Conservation (phyloP, 495 filamentous ascomycete genomes). For the Niebla homalea region DNA sequence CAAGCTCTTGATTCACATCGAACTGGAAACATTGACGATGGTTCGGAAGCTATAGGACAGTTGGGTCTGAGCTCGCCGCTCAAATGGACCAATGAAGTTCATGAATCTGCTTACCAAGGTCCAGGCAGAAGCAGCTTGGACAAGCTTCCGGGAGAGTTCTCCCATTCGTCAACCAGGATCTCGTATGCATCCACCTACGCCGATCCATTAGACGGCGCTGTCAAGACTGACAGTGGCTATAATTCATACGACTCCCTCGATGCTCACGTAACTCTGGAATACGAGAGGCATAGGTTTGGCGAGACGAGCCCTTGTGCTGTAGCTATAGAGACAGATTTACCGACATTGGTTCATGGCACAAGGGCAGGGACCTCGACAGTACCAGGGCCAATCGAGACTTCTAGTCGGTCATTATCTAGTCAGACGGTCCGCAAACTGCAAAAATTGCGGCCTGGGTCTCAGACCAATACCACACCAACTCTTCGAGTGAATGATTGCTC, state of each 20-base stretch:
- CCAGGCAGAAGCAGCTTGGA: no score
- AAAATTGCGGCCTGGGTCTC: conserved; percentile 1
- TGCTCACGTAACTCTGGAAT: neutral
- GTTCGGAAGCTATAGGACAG: neutral
- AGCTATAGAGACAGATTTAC: no score
- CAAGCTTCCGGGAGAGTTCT: neutral
- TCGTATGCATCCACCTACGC: neutral
- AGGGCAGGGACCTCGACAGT: no score
- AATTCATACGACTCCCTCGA: conserved; percentile 5
- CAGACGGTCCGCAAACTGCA: conserved; percentile 8
- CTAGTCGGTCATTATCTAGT: conserved; percentile 1
- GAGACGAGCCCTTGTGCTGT: no score
- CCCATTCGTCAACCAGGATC: neutral
- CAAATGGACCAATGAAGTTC: no score
- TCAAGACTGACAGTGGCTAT: conserved; percentile 11
- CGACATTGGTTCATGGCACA: no score
- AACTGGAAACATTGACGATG: neutral
- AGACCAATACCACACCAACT: conserved; percentile 11
- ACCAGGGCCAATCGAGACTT: neutral
- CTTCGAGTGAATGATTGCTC: conserved; percentile 5
- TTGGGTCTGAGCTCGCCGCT: no score
- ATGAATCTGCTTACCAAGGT: no score
- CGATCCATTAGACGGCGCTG: neutral
- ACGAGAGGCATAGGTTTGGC: no score
- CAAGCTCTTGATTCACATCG: no score